Base-by-base conservation (phyloP, 176 grass and related monocot species). In the Dendrocalamus sinicus region DNA sequence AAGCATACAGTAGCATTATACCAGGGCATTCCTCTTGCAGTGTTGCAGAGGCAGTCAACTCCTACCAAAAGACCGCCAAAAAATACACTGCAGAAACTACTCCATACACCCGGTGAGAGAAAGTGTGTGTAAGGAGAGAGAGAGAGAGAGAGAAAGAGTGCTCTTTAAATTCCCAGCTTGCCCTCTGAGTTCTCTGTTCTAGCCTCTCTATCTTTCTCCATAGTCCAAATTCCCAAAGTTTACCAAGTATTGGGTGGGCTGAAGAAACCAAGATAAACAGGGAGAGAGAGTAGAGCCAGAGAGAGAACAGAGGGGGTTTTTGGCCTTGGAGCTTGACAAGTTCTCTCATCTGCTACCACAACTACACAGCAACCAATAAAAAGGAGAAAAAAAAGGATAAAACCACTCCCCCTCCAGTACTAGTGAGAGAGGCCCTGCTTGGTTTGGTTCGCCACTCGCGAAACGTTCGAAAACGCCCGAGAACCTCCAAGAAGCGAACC, bases 21-120 rank as follows among this genome's bases (percentile, higher is more conserved):
- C 77, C 84, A 83, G 78, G 58, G 90, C 82, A 90, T 88, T 95
- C 82, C 85, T 86, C 87, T 92, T 88, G 83, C 84, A 89, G 89
- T 91, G 50, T 65, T 43, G 47, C 44, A 35, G 32, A 43, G 32
- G 24, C 77, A 50, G 77, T 94, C 92, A 88, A 92, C 79, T 65
- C 41, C 71, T 62, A 81, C 85, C 83, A 84, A 87, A 87, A 90
- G 82, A 81, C 85, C 82, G 46, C 22, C 74, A 32, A 89, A 62
- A 4, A 22, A 59, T 55, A 79, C 59, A 77, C 83, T 20, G 37
- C 51, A 40, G 1, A 23, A 58, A 85, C 67, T 82, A 43, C 68
- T 28, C 22, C 46, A 24, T 44, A 45, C 46, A 70, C 39, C 22
- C 41, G 30, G n/a, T 67, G 23, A 26, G 20, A 48, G 50, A 8